Conservation (phyloP, 2,329 filamentous ascomycete genomes). For the Cladosporium oxysporum region DNA sequence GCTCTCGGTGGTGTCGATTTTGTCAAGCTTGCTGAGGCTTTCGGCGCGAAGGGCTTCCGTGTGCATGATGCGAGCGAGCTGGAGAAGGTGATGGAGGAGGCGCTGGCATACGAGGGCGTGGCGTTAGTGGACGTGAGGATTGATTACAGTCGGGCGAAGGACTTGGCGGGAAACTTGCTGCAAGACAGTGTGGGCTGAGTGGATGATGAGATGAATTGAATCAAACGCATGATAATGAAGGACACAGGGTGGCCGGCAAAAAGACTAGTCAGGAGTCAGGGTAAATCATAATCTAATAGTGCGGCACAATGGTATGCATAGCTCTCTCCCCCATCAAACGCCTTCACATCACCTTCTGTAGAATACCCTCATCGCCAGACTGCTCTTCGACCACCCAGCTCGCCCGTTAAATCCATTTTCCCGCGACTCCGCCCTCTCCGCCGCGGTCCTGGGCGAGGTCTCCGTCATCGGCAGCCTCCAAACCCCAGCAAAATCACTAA, state of each 20-base stretch:
- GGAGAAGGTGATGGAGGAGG: constrained; percentile 47
- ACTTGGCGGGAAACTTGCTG: constrained; percentile 46
- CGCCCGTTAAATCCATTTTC: neutral
- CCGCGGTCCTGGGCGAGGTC: neutral
- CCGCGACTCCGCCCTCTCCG: constrained; percentile 1
- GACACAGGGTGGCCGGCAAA: neutral
- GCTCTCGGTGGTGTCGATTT: constrained; percentile 52
- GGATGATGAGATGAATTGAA: neutral
- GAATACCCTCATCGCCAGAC: neutral
- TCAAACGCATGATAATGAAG: neutral
- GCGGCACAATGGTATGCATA: neutral
- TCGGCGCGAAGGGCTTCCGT: constrained; percentile 50
- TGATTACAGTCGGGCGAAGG: constrained; percentile 47
- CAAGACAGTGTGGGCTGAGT: constrained; percentile 35
- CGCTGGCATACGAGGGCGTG: constrained; percentile 46
- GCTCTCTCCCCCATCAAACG: neutral
- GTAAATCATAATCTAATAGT: neutral
- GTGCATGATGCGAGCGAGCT: constrained; percentile 43
- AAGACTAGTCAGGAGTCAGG: neutral
- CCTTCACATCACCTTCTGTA: neutral
- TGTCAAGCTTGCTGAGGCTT: constrained; percentile 50
- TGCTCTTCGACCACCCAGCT: constrained; percentile 16
- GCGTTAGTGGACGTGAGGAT: constrained; percentile 51
- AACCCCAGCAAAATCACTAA: neutral
- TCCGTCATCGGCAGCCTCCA: constrained; percentile 9